phyloP scores from a whole-genome alignment of 1,284 basidiomycete genomes.

The Moesziomyces antarcticus region DNA sequence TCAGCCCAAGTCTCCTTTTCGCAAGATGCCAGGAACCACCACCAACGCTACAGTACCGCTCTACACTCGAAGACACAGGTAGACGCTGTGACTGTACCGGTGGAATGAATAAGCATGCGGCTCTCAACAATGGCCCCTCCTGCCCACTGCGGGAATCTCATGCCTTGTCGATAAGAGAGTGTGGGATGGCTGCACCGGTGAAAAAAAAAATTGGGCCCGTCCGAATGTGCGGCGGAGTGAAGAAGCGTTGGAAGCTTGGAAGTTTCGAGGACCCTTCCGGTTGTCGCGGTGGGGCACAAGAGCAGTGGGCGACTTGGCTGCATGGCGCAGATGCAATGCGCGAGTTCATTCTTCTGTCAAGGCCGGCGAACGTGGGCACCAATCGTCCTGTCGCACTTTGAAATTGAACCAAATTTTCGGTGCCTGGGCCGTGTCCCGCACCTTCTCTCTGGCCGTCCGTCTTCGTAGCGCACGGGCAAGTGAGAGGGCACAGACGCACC shows the following conservation, averaged over 20 bases:
- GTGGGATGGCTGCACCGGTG: not conserved
- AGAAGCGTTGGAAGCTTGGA: not conserved
- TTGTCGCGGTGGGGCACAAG: constrained; percentile 10
- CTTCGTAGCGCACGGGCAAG: not conserved
- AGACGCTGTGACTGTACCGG: too few species aligned
- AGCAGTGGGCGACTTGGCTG: not conserved
- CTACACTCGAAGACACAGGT: too few species aligned
- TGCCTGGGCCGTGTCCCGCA: too few species aligned
- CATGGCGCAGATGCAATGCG: not conserved
- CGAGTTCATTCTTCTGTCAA: not conserved
- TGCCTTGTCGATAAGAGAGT: not conserved
- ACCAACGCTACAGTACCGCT: too few species aligned
- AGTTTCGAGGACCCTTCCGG: constrained; percentile 22
- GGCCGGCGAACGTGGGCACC: not conserved
- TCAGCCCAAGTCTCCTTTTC: too few species aligned
- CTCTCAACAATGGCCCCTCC: too few species aligned
- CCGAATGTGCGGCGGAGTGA: not conserved
- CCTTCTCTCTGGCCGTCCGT: not conserved
- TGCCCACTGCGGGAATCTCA: not conserved
- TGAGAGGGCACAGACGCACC: not conserved
- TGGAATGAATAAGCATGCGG: too few species aligned
- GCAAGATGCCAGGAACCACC: too few species aligned
- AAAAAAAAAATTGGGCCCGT: not conserved
- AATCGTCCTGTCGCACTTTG: not conserved
- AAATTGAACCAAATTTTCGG: not conserved